These are phyloP conservation scores for Fraxinus ornus DNA, from an alignment of 305 asterid genomes.

Conservation along the genomic window DNA sequence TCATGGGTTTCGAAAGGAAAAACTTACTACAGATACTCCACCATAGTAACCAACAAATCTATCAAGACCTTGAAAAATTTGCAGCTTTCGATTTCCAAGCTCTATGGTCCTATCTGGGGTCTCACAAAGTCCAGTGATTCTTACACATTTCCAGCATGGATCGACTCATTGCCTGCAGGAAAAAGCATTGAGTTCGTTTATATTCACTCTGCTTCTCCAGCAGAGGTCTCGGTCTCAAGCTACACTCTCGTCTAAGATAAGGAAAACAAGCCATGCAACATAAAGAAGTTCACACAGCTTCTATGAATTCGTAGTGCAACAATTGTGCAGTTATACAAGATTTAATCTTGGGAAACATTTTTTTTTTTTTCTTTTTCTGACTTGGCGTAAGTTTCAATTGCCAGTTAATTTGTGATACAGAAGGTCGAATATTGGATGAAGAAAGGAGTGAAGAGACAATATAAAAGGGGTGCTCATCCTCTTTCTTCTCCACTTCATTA, in stretches of 20 bases:
- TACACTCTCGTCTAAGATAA: constrained; percentile 55
- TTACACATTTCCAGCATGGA: constrained; percentile 79
- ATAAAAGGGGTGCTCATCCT: constrained; percentile 90
- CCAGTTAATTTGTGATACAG: constrained; percentile 50
- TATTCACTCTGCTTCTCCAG: constrained; percentile 81
- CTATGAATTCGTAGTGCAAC: constrained; percentile 38
- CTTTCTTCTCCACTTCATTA: constrained; percentile 69
- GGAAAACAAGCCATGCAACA: constrained; percentile 20
- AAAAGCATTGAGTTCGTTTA: constrained; percentile 90
- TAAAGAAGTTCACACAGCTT: constrained; percentile 31
- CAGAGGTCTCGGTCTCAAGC: constrained; percentile 69
- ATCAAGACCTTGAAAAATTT: constrained; percentile 64
- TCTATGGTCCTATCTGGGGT: constrained; percentile 96
- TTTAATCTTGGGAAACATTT: constrained; percentile 12
- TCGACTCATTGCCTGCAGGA: constrained; percentile 65
- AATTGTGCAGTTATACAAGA: constrained; percentile 64
- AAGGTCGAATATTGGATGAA: constrained; percentile 46
- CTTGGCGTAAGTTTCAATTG: constrained; percentile 28
- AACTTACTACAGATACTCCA: constrained; percentile 77
- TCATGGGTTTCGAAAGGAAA: constrained; percentile 68
- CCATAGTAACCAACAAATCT: constrained; percentile 70
- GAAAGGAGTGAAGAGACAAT: constrained; percentile 96
- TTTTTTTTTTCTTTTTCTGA: neutral
- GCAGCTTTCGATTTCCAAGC: constrained; percentile 64
- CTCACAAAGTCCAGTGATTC: constrained; percentile 69